Evolutionary conservation across 208 protist species (phyloP).

Genomic region (Leishmania gerbilli): DNA sequence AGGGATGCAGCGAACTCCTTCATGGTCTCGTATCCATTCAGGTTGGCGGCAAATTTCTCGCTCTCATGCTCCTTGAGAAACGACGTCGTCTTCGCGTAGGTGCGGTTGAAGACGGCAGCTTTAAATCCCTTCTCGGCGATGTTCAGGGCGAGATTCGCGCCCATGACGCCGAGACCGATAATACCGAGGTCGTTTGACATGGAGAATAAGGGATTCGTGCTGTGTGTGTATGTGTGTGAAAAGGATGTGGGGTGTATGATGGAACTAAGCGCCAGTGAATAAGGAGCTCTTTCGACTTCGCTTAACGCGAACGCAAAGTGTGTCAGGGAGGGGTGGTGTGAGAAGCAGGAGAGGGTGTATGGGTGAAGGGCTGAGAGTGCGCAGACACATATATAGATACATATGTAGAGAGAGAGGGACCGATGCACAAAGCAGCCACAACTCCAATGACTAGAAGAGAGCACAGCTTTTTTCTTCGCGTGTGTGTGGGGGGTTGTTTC

Average conservation of each 20-base stretch:
- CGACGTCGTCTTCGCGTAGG: constrained; percentile 77
- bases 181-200: constrained; percentile 95
- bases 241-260: background rate
- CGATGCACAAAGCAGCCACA: background rate
- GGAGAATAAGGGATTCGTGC: background rate
- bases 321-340: background rate
- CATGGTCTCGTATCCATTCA: constrained; percentile 80
- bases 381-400: background rate
- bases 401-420: background rate
- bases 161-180: constrained; percentile 99
- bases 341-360: background rate
- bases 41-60: constrained; percentile 55
- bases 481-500: background rate
- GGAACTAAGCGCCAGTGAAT: background rate
- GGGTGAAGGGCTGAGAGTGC: background rate
- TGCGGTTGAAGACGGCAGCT: constrained; percentile 95
- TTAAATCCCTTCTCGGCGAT: constrained; percentile 96
- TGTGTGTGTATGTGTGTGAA: constrained; percentile 8
- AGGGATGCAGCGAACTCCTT: constrained; percentile 74
- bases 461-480: background rate
- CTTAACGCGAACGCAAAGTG: background rate
- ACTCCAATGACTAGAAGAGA: background rate
- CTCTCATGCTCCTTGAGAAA: constrained; percentile 79
- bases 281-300: background rate
- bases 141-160: constrained; percentile 98